A percentile compares a stretch with the other conserved stretches of the same genome.
These are phyloP conservation scores for Dictyostelium firmibasis DNA, from an alignment of 78 protist species.

Conservation along the genomic window DNA sequence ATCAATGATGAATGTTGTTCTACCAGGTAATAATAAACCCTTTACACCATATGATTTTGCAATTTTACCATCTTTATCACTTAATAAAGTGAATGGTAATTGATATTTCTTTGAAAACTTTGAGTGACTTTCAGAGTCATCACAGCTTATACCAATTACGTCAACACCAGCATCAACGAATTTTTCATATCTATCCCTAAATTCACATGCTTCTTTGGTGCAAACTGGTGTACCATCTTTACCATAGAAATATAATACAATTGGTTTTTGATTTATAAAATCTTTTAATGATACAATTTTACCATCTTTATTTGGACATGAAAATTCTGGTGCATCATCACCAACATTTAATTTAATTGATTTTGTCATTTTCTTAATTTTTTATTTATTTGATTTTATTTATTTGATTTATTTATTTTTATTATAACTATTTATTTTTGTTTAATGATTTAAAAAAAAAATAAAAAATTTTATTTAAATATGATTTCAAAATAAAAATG, in stretches of 20 bases:
- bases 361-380: constrained; percentile 15
- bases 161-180: constrained; percentile 37
- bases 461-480: no score
- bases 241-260: constrained; percentile 61
- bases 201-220: constrained; percentile 67
- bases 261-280: background rate
- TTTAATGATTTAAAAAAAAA: no score
- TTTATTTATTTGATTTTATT: background rate
- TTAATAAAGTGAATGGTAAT: constrained; percentile 39
- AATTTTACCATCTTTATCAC: background rate
- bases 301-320: background rate
- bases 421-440: background rate
- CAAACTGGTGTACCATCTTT: constrained; percentile 70
- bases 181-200: constrained; percentile 52
- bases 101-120: constrained; percentile 33
- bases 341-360: constrained; percentile 39
- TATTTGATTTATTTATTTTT: background rate
- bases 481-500: no score
- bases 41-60: constrained; percentile 18
- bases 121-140: constrained; percentile 30
- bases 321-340: constrained; percentile 67
- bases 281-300: background rate
- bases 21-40: constrained; percentile 13
- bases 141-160: constrained; percentile 60
- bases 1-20: constrained; percentile 64